Base-by-base conservation (phyloP, 495 filamentous ascomycete species). In the Neurospora cerealis region DNA sequence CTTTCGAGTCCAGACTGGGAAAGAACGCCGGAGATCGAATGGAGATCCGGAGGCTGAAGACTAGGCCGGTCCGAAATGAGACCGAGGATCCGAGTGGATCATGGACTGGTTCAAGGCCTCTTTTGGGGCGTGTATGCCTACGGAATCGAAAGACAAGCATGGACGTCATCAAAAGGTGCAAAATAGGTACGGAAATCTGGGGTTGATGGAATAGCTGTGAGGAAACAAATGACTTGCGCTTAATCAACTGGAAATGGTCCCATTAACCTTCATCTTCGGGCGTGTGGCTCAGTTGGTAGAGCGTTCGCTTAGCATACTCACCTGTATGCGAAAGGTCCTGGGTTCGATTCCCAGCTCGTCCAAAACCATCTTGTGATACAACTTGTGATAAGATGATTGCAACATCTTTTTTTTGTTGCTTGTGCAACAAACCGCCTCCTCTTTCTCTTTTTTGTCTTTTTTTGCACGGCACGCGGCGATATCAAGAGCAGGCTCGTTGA, bases 401-500 rank as follows among this genome's bases (percentile, higher is more conserved):
- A 17, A n/a, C 0, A 9, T 72, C 2, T 72, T 54, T 60, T 73
- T 75, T 77, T 72, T 72, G 42, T 73, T 48, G 8, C 10, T 76
- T 21, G 28, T 62, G 37, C 28, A 21, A 28, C 2, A 32, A 24
- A 5, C 34, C 34, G 36, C 74, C 74, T 74, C 54, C 19, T 73
- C 6, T 28, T n/a, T 32, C n/a, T 40, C 13, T 73, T 21, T 32
- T 4, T 19, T 15, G n/a, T 48, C 11, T 73, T 46, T 34, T 36
- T 5, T 42, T 60, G 15, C n/a, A 21, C 8, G 2, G 8, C 24
- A 15, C 2, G 5, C 10, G 11, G 46, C 6, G 1, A 46, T 28
- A 24, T 54, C 5, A 54, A 54, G 46, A 6, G 3, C 1, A 15
- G 11, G 28, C 21, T 15, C 2, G 1, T 24, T 13, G 21, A 54